Evolutionary conservation across 805 yeast species (phyloP), one percentile per base, ranked within the genome.

Genomic region (Starmera dryadoides): DNA sequence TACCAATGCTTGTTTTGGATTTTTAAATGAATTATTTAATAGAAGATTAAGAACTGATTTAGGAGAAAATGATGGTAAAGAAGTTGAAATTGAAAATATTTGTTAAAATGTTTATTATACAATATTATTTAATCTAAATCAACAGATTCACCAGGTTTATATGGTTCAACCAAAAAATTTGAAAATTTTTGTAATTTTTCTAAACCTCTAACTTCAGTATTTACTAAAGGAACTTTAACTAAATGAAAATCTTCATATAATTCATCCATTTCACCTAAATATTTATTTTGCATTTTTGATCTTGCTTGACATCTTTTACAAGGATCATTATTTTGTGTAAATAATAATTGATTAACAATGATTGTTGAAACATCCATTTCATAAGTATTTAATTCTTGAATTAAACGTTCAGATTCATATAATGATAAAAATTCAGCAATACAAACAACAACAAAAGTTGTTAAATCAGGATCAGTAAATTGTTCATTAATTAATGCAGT

Each of bases 331-430:
- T 59, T 46, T 40, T 77, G 81, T n/a, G 96, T 93, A 64, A 83
- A 86, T 44, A 93, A 69, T 48, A 93, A 73, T 65, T 93, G 98
- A 66, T 93, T 93, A 39, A 94, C 95, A 46, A 93, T 89, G 55
- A 93, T 93, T 30, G 96, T 84, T 63, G 88, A 91, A 46, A 94
- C 96, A 62, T 93, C 99, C 82, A 93, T 93, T 49, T 88, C 85
- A 64, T 86, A 93, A 39, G 91, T 79, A 64, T 88, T 83, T 60
- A 93, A 76, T 61, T 93, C 99, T 68, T 93, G 99, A 50, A 93
- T 86, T 80, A 93, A 77, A 66, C 99, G 81, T 67, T 93, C 99
- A 16, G 98, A 91, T 64, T 93, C 99, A 63, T 93, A 93, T 35
- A 93, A 70, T 2, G 98, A 89, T 57, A 93, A 72, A 64, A 93